Conservation (phyloP, 306 rosid genomes). For the Malus fusca region DNA sequence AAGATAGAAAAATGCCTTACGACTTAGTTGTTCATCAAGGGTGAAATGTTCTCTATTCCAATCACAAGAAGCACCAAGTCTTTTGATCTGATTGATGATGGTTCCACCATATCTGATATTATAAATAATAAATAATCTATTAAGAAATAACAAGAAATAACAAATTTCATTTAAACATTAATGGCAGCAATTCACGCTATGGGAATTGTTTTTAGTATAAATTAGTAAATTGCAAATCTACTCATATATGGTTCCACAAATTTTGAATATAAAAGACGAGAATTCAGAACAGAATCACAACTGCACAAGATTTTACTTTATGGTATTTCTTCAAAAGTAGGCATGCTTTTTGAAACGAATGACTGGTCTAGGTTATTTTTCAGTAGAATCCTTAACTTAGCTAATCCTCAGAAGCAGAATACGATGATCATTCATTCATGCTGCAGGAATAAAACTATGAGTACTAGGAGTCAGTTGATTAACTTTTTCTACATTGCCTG, state of each 20-base stretch:
- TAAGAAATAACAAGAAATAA: slow-evolving; percentile 2
- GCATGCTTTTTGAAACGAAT: background rate
- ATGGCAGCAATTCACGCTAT: background rate
- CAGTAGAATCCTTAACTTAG: background rate
- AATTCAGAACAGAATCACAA: background rate
- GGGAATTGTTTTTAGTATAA: background rate
- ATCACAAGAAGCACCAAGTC: slow-evolving; percentile 99
- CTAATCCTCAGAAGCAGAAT: background rate
- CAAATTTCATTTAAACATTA: background rate
- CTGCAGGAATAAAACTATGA: background rate
- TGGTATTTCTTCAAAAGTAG: too few relatives aligned
- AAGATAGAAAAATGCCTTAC: slow-evolving; percentile 70
- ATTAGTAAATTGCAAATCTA: background rate
- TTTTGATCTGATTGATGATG: slow-evolving; percentile 89
- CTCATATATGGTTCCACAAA: background rate
- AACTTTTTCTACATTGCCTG: background rate
- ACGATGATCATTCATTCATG: background rate
- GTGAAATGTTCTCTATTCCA: slow-evolving; percentile 95
- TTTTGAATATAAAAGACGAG: background rate
- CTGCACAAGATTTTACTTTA: background rate
- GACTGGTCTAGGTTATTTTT: background rate
- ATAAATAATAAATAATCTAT: slow-evolving; percentile 6
- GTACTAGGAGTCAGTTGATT: background rate
- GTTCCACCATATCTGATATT: slow-evolving; percentile 81
- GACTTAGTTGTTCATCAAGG: slow-evolving; percentile 98